Evolutionary conservation across 2,329 filamentous ascomycete genomes (phyloP), one percentile per base, ranked within the genome.

Genomic region (Periconia digitata): DNA sequence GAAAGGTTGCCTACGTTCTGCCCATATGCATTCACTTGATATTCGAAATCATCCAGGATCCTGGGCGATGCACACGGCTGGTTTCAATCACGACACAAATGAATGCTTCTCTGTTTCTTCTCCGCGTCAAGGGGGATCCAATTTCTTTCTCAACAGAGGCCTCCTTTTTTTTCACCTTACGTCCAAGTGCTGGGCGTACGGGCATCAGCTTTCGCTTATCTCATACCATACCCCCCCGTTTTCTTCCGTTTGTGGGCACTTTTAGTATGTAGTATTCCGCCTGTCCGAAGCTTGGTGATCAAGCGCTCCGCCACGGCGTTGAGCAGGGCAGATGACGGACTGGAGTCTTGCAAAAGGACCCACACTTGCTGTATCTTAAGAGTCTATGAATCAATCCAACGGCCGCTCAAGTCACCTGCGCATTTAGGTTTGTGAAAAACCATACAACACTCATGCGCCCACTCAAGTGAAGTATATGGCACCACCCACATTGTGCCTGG

Each of bases 111-210:
- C 16, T 16, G n/a, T 38, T 38, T 21, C 22, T 39, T 20, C 37
- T 13, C 37, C 17, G 15, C 22, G 5, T n/a, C n/a, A n/a, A n/a
- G n/a, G 18, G 22, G 18, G 34, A 29, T 20, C 24, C 42, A 27
- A 41, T 40, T 34, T 37, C 55, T 51, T 53, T 47, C 41, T 50
- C 49, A 43, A 45, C 24, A 46, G 56, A 49, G 49, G 48, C 53
- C 60, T 57, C 47, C 27, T 44, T 57, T 54, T 46, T 56, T 49
- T 42, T 55, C 56, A 61, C n/a, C n/a, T 57, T 54, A 60, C 57
- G 62, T 57, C 67, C 67, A 69, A 69, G 65, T 62, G 65, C 65
- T 70, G 63, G 67, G 66, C 44, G 58, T 60, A 54, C 61, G 62
- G 54, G 49, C 50, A 43, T 49, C 47, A 60, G 53, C 64, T 23